A percentile compares a stretch with the other conserved stretches of the same genome.
These are phyloP conservation scores for Chrysanthemum seticuspe DNA, from an alignment of 129 eudicot species.

Conservation along the genomic window DNA sequence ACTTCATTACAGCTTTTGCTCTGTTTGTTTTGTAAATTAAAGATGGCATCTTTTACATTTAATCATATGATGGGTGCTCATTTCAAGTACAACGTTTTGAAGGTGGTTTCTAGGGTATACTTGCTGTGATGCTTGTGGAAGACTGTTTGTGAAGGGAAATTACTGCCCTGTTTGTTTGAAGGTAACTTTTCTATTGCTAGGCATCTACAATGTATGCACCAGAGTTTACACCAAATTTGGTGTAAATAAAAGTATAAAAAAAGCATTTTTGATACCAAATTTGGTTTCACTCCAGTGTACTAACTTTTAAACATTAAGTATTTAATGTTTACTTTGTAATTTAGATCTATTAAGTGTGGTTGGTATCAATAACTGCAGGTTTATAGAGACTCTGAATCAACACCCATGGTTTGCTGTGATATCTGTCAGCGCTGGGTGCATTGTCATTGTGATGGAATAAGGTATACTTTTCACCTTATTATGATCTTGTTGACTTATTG, in stretches of 20 bases:
- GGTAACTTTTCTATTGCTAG: slow-evolving; percentile 39
- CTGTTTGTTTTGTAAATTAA: slow-evolving; percentile 11
- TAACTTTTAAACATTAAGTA: too few relatives aligned
- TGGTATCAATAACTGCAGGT: slow-evolving; percentile 48
- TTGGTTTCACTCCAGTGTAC: slow-evolving; percentile 3
- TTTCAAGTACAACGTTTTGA: slow-evolving; percentile 35
- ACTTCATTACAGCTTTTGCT: slow-evolving; percentile 9
- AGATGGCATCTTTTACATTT: slow-evolving; percentile 16
- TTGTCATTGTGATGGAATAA: slow-evolving; percentile 90
- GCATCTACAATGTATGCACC: neutral
- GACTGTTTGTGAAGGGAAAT: slow-evolving; percentile 93
- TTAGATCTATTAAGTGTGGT: neutral
- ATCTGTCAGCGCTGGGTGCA: slow-evolving; percentile 98
- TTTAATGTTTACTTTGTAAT: neutral
- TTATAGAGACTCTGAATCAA: slow-evolving; percentile 96
- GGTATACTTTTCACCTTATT: slow-evolving; percentile 46
- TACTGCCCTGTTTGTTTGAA: slow-evolving; percentile 95
- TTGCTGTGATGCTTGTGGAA: slow-evolving; percentile 99
- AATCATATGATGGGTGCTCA: slow-evolving; percentile 19
- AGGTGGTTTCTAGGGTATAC: slow-evolving; percentile 99
- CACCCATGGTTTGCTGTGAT: slow-evolving; percentile 99
- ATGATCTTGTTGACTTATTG: slow-evolving; percentile 17
- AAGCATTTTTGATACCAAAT: neutral
- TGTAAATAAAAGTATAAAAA: too few relatives aligned
- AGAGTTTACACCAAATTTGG: too few relatives aligned